Base-by-base conservation (phyloP, 2,329 filamentous ascomycete species). In the Aspergillus ustus region DNA sequence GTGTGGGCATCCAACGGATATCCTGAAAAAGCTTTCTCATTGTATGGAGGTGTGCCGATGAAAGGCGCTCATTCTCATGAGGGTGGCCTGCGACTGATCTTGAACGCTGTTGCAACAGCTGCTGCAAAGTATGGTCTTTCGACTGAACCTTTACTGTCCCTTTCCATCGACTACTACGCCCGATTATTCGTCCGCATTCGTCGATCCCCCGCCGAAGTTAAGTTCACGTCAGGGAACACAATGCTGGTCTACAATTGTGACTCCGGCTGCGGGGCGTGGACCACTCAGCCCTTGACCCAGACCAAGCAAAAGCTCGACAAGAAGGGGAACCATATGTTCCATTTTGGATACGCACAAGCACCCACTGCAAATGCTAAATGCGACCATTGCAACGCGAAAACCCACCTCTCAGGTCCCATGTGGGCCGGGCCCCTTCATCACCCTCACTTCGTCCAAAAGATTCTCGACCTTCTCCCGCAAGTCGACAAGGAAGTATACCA, bases 1-100 rank as follows among this genome's bases (percentile, higher is more conserved):
- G 92, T 99, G 2, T 99, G 93, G 85, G 94, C 94, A 1, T 97
- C 94, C 0, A 91, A 92, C 68, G 92, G 93, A 59, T 99, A 98
- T 73, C 89, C 91, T 2, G 95, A 99, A 76, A 99, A 99, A 81
- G 87, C 92, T 3, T 99, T 89, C 75, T 89, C 94, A 1, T 83
- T 97, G n/a, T 99, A 99, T 72, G 95, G 95, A 3, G 95, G 95
- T 37, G 81, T 93, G 17, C 92, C 95, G 0, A 80, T 94, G 63
- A 97, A 96, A 78, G 93, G 93, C 0, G 82, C 86, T 53, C 89
- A 92, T 72, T 94, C 90, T 25, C 95, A 99, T 69, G 95, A 99
- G 78, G 93, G 87, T 34, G 95, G 94, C 1, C 78, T 99, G 57
- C 90, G 95, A 4, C 82, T 99, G 9, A 91, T 99, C 54, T 78